Conservation (phyloP, 768 basidiomycete genomes). For the Suillus fuscotomentosus region DNA sequence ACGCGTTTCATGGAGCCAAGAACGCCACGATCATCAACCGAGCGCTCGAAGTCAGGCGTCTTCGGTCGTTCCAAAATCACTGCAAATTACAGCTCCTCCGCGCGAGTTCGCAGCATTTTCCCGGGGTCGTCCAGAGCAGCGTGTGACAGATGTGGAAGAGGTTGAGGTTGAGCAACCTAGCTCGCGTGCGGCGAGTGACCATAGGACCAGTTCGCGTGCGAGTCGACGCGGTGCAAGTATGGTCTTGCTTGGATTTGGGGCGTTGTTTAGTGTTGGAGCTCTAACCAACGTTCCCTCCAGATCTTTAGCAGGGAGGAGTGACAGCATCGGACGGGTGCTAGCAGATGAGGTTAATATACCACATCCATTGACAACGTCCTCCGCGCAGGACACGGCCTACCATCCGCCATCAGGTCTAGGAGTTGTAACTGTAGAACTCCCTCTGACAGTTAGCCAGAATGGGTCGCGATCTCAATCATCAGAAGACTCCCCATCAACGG, state of each 20-base stretch:
- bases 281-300: slow-evolving; percentile 35
- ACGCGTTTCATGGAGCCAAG: slow-evolving; percentile 69
- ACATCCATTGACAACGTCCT: slow-evolving; percentile 6
- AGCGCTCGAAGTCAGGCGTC: slow-evolving; percentile 38
- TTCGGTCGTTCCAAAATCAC: slow-evolving; percentile 34
- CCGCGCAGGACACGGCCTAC: slow-evolving; percentile 16
- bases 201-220: slow-evolving; percentile 52
- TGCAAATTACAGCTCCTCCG: slow-evolving; percentile 31
- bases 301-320: slow-evolving; percentile 24
- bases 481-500: slow-evolving; percentile 29
- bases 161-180: slow-evolving; percentile 19
- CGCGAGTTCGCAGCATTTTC: slow-evolving; percentile 22
- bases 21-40: slow-evolving; percentile 32
- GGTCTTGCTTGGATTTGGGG: slow-evolving; percentile 78
- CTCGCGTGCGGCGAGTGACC: slow-evolving; percentile 9
- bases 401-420: slow-evolving; percentile 1
- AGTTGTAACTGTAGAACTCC: slow-evolving; percentile 19
- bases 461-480: slow-evolving; percentile 15
- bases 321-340: slow-evolving; percentile 50
- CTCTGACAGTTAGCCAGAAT: slow-evolving; percentile 7
- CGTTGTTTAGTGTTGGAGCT: slow-evolving; percentile 67
- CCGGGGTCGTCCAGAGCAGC: slow-evolving; percentile 47
- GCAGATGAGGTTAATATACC: slow-evolving; percentile 14
- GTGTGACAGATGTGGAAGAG: slow-evolving; percentile 31
- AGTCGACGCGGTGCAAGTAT: slow-evolving; percentile 73